Evolutionary conservation across 257 asterid genomes (phyloP), one percentile per base, ranked within the genome.

Genomic region (Gardenia jasminoides): DNA sequence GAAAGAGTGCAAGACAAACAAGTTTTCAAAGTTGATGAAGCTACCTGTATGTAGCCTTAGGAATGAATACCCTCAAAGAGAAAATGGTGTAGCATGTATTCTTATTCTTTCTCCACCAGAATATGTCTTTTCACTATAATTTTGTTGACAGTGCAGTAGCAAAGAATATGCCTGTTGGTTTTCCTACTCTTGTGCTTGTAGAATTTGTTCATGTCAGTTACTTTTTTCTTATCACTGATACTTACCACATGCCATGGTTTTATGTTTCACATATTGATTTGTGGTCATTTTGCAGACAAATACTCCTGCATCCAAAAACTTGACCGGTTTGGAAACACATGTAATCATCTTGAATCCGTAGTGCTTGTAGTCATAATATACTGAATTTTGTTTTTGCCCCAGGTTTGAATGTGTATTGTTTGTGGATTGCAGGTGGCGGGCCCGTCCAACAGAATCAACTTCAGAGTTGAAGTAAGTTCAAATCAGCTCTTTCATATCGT

Each of bases 381-480:
- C 15, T 31, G 67, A 7, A 44, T 44, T 26, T 15, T 0, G 26
- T 19, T 44, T 26, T 15, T 0, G 26, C 19, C n/a, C 44, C 16
- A 70, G 44, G 48, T 44, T 13, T 75, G 65, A 61, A 41, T 56
- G 36, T 59, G 17, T 16, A 48, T 54, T 33, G 41, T 48, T 28
- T 68, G 20, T 75, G 74, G 62, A 28, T 62, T 85, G 84, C 88
- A 90, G 95, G 90, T 76, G 79, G 31, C 75, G 46, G 7, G 75
- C 2, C 73, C 30, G 26, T 3, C 86, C 20, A 75, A 79, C 16
- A 36, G 75, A 73, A 61, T 85, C 77, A 65, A 91, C 80, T 78
- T 79, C 74, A 89, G 98, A 87, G 81, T 90, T 44, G 96, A 88
- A 81, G 98, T 93, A 87, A 79, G 93, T 83, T 75, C 62, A 36